Percentiles rank a stretch among this genome's conserved stretches.
Conservation (phyloP, 1,284 basidiomycete genomes). For the Phylloporus sp. region DNA sequence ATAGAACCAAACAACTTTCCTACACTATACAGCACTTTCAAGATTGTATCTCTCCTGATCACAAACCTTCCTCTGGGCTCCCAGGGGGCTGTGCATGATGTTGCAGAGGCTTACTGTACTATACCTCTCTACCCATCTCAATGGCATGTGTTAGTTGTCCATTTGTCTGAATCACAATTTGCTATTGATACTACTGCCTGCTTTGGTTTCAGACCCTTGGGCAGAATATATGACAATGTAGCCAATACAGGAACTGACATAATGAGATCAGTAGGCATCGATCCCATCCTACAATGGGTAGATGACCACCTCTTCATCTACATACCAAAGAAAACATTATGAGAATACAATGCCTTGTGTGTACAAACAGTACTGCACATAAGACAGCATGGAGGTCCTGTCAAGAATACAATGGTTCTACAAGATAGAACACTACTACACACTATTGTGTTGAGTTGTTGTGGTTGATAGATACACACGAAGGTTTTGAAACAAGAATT, state of each 20-base stretch:
- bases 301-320: not conserved
- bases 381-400: not conserved
- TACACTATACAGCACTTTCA: not conserved
- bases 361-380: not conserved
- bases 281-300: not conserved
- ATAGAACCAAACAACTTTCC: not conserved
- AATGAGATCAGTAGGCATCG: slow-evolving; percentile 13
- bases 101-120: slow-evolving; percentile 15
- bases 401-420: no score
- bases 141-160: slow-evolving; percentile 4
- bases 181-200: slow-evolving; percentile 12
- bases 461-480: no score
- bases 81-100: not conserved
- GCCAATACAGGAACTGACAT: slow-evolving; percentile 43
- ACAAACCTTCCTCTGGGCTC: slow-evolving; percentile 6
- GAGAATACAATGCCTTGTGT: not conserved
- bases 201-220: slow-evolving; percentile 44
- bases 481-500: no score
- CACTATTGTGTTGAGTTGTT: no score
- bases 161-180: not conserved
- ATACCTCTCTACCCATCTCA: slow-evolving; percentile 7
- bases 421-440: no score
- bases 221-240: slow-evolving; percentile 41
- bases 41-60: not conserved
- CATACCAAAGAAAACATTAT: no score